Evolutionary conservation across 2,329 filamentous ascomycete genomes (phyloP), one percentile per base, ranked within the genome.

Genomic region (Fusarium sp.): DNA sequence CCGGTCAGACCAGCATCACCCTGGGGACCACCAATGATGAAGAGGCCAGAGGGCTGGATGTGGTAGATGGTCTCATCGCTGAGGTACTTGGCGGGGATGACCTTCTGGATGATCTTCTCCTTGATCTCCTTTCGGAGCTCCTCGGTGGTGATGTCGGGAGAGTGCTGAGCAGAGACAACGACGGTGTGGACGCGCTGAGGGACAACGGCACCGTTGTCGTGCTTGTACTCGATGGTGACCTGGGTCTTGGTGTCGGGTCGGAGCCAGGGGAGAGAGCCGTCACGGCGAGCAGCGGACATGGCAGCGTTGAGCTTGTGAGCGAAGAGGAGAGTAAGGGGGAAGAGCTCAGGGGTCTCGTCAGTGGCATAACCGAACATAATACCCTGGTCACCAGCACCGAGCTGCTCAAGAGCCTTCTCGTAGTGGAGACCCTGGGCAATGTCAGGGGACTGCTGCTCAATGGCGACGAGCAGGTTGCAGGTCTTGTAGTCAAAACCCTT

Each of bases 401-500:
- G 91, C 86, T 97, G 91, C 90, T 99, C 96, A 51, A 99, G 92
- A 75, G 93, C 94, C 87, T 98, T 89, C 74, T 99, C 96, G 83
- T 97, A 97, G 88, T 98, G 93, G 61, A 99, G 93, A 88, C 96
- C 96, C 87, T 98, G 96, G 76, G 96, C 96, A 80, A 99, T 99
- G 84, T 99, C 96, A 79, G 95, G 93, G 66, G 95, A 98, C 86
- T 99, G 96, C 87, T 99, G 90, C 91, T 99, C 96, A 83, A 99
- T 98, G 85, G 95, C 96, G 78, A 98, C 94, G 77, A 98, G 90
- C 80, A 99, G 89, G 87, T 98, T 98, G 88, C 92, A 95, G 76
- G 96, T 99, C 92, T 98, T 98, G 93, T 98, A 97, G 87, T 99
- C 96, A 85, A 99, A 99, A 71, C 96, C 96, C 91, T 99, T 99